Evolutionary conservation across 2,329 filamentous ascomycete genomes (phyloP), one percentile per base, ranked within the genome.

Genomic region (Calonectria leucothoes): DNA sequence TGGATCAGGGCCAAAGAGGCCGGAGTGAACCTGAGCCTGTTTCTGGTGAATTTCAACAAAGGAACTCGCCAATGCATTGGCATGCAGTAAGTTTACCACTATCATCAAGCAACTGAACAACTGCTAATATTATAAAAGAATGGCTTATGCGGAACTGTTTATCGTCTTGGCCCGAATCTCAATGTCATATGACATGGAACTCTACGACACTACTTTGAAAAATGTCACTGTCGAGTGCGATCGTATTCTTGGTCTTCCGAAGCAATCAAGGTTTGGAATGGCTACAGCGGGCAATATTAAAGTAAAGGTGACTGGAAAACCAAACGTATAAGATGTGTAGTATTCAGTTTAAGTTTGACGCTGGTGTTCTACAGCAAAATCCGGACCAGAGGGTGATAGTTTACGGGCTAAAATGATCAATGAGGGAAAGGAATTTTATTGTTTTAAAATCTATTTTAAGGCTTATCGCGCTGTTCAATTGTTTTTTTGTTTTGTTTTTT

Each of bases 11-110:
- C 64, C 2, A 42, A 51, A 10, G 49, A 66, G 33, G 29, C 31
- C 6, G 49, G 64, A 15, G 25, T 39, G 8, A 66, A 66, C 23
- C n/a, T 66, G 15, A 49, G 35, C 20, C 25, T 42, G 25, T 66
- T 52, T 27, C 49, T 66, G 3, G 64, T 66, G n/a, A 66, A 33
- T 7, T 66, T 66, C 23, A 66, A 14, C 10, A 66, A 31, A 27
- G 64, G 64, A 11, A 66, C 45, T n/a, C 49, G 64, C n/a, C 64
- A 51, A 20, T 66, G 64, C 5, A 51, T 51, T 33, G 64, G 45
- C n/a, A 55, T 66, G 15, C 64, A 66, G 64, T 66, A 66, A 52
- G 64, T 12, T n/a, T 25, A n/a, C 20, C 6, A 14, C 10, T 31
- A 55, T 25, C 14, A 29, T 4, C 6, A 5, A 2, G 4, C 12